Percentiles rank a stretch among this genome's conserved stretches.
phyloP scores from a whole-genome alignment of 2,329 filamentous ascomycete genomes.

The Pseudocercospora musae region DNA sequence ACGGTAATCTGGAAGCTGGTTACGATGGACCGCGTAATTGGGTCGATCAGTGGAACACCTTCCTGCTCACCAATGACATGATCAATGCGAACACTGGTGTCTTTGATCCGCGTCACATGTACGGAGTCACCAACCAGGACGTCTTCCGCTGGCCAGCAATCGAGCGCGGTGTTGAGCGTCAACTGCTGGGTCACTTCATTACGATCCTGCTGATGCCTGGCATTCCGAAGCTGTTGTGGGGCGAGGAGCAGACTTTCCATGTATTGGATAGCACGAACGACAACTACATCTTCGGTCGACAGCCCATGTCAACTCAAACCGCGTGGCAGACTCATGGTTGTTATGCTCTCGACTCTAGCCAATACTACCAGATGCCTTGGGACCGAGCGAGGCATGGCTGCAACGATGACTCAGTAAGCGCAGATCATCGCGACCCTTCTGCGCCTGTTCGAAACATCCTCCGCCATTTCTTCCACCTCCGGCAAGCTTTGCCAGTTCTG shows the following conservation, averaged over 20 bases:
- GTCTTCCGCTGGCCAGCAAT: conserved; percentile 63
- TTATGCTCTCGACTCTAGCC: conserved; percentile 52
- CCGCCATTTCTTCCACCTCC: conserved; percentile 58
- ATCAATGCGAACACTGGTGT: conserved; percentile 58
- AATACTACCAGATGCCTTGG: conserved; percentile 57
- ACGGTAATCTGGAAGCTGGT: conserved; percentile 53
- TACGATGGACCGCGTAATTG: conserved; percentile 54
- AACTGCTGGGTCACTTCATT: conserved; percentile 56
- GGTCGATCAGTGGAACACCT: conserved; percentile 53
- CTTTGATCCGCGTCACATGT: conserved; percentile 64
- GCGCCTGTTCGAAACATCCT: conserved; percentile 58
- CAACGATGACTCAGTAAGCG: conserved; percentile 52
- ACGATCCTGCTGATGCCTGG: conserved; percentile 58
- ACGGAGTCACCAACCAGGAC: conserved; percentile 63
- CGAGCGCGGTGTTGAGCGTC: conserved; percentile 52
- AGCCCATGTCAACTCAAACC: conserved; percentile 56
- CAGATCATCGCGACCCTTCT: conserved; percentile 60
- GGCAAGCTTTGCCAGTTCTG: conserved; percentile 53
- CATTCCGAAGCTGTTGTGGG: conserved; percentile 58
- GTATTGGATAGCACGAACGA: conserved; percentile 59
- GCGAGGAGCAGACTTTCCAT: conserved; percentile 63
- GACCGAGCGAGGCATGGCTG: conserved; percentile 53
- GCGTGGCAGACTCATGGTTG: conserved; percentile 64
- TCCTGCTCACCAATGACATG: conserved; percentile 57
- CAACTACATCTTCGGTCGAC: conserved; percentile 64